These are phyloP conservation scores for Collybia sordida DNA, from an alignment of 768 basidiomycete species.

Conservation along the genomic window DNA sequence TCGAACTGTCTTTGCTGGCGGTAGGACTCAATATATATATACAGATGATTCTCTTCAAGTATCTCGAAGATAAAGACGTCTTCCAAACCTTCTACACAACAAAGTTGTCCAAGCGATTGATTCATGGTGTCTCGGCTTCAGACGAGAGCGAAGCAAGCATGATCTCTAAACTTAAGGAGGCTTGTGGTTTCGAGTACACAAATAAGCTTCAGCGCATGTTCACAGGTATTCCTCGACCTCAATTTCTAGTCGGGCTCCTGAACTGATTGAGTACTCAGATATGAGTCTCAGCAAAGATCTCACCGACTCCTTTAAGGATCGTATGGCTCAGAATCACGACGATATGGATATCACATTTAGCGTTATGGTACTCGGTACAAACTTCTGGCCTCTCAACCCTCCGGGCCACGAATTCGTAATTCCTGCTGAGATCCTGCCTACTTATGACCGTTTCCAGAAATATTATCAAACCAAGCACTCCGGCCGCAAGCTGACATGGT, in stretches of 20 bases:
- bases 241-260: neutral
- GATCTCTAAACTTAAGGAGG: constrained; percentile 98
- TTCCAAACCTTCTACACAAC: constrained; percentile 99
- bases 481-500: constrained; percentile 94
- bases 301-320: constrained; percentile 95
- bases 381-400: constrained; percentile 94
- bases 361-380: constrained; percentile 93
- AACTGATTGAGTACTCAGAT: constrained; percentile 47
- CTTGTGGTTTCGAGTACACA: constrained; percentile 98
- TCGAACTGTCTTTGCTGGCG: constrained; percentile 26
- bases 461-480: constrained; percentile 96
- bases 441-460: constrained; percentile 89
- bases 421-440: constrained; percentile 82
- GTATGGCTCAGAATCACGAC: constrained; percentile 85
- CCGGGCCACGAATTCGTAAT: constrained; percentile 88
- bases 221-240: constrained; percentile 60
- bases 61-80: constrained; percentile 98
- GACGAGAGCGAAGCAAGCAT: constrained; percentile 98
- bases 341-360: constrained; percentile 91
- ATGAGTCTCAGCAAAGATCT: constrained; percentile 96
- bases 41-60: constrained; percentile 99
- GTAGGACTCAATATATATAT: constrained; percentile 20
- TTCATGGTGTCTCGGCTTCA: constrained; percentile 89
- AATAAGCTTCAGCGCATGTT: constrained; percentile 99
- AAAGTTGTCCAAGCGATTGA: constrained; percentile 92